phyloP scores from a whole-genome alignment of 352 stramenopile species.

The Phytophthora kernoviae region DNA sequence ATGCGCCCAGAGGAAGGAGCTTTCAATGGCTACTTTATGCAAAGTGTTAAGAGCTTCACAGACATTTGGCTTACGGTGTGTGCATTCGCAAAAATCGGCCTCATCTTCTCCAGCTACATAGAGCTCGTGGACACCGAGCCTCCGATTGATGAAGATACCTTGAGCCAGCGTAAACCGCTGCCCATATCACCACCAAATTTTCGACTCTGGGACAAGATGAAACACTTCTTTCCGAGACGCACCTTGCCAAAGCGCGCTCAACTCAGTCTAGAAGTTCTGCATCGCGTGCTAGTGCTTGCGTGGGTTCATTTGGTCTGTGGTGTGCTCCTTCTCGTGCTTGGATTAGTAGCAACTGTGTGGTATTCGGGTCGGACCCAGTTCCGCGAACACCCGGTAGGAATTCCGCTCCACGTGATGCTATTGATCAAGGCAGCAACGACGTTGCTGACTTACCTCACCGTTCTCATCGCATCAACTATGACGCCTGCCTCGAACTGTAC shows the following conservation, averaged over 20 bases:
- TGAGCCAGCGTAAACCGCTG: slow-evolving; percentile 7
- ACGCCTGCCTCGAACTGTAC: slow-evolving; percentile 60
- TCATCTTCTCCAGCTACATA: slow-evolving; percentile 75
- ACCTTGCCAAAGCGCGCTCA: slow-evolving; percentile 59
- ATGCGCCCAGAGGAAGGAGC: slow-evolving; percentile 62
- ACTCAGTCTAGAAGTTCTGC: slow-evolving; percentile 75
- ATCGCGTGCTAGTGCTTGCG: slow-evolving; percentile 65
- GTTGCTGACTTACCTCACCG: slow-evolving; percentile 55
- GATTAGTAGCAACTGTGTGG: slow-evolving; percentile 44
- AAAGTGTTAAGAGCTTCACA: slow-evolving; percentile 45
- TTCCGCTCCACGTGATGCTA: slow-evolving; percentile 68
- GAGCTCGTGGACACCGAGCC: slow-evolving; percentile 65
- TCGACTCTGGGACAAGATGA: slow-evolving; percentile 55
- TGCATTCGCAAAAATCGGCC: slow-evolving; percentile 59
- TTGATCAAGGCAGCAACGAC: slow-evolving; percentile 62
- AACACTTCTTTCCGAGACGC: slow-evolving; percentile 75
- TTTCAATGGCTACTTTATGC: slow-evolving; percentile 70
- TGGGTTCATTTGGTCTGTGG: slow-evolving; percentile 76
- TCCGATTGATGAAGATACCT: slow-evolving; percentile 29
- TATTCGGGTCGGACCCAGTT: slow-evolving; percentile 62
- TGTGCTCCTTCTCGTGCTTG: slow-evolving; percentile 53
- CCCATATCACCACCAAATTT: slow-evolving; percentile 27
- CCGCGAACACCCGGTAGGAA: slow-evolving; percentile 44
- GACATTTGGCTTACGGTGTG: slow-evolving; percentile 60
- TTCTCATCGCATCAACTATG: slow-evolving; percentile 70